phyloP scores from a whole-genome alignment of 202 grass and related monocot genomes.

The Zizania palustris region DNA sequence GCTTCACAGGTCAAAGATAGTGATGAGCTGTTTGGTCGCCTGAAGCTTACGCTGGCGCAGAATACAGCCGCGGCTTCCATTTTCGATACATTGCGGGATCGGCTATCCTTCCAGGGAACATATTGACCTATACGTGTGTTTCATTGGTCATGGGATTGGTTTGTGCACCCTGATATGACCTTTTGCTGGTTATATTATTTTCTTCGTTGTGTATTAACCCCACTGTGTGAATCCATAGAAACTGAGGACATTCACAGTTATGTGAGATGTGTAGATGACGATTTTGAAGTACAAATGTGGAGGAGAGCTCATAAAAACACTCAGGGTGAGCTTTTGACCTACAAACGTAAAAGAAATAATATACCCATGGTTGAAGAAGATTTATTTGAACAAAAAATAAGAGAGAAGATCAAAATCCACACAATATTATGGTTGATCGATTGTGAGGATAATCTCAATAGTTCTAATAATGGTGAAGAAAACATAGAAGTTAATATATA shows the following conservation, averaged over 20 bases:
- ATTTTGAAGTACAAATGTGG: constrained; percentile 1
- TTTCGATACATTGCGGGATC: constrained; percentile 84
- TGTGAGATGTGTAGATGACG: constrained; percentile 11
- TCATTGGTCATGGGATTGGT: no score
- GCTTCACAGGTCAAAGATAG: constrained; percentile 88
- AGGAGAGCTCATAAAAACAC: background rate
- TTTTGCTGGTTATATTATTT: constrained; percentile 17
- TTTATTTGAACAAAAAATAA: no score
- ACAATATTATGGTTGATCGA: no score
- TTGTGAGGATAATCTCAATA: no score
- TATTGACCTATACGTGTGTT: constrained; percentile 35
- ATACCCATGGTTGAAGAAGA: no score
- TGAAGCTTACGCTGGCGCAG: constrained; percentile 73
- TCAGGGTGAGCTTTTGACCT: no score
- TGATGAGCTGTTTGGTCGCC: constrained; percentile 75
- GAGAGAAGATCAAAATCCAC: no score
- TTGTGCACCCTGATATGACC: background rate
- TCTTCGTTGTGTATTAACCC: constrained; percentile 11
- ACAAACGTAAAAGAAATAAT: no score
- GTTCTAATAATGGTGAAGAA: no score
- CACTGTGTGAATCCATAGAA: constrained; percentile 23
- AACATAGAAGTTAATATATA: no score
- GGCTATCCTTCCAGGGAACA: constrained; percentile 71
- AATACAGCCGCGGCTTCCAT: constrained; percentile 72
- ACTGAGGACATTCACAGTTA: background rate